Conservation (phyloP, 192 early-diverging fungal species). For the Tieghemiomyces parasiticus region DNA sequence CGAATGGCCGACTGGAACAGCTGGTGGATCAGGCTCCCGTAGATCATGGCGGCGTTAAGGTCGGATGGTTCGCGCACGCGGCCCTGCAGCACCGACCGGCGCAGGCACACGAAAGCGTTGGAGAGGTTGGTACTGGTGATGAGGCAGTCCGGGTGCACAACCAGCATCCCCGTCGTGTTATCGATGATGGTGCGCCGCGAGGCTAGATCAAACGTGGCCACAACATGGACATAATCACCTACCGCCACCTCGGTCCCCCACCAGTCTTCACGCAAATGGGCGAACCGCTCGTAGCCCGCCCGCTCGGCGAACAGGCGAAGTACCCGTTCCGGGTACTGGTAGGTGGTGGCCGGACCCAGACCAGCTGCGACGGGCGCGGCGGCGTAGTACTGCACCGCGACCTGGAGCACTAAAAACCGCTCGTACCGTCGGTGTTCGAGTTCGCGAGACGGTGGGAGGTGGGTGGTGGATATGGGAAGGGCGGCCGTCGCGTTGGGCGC, state of each 20-base stretch:
- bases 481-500: no score
- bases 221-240: conserved; percentile 55
- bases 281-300: conserved; percentile 11
- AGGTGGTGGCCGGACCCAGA: background rate
- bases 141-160: conserved; percentile 71
- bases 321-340: conserved; percentile 13
- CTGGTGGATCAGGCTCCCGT: conserved; percentile 76
- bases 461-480: no score
- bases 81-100: conserved; percentile 62
- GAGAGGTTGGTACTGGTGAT: conserved; percentile 61
- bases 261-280: conserved; percentile 57
- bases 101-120: conserved; percentile 58
- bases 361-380: background rate
- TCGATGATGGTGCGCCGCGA: conserved; percentile 34
- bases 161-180: conserved; percentile 36
- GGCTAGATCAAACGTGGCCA: conserved; percentile 17
- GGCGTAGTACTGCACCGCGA: conserved; percentile 13
- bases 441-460: background rate
- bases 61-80: conserved; percentile 30
- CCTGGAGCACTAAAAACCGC: conserved; percentile 25
- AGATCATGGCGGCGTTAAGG: conserved; percentile 40
- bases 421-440: conserved; percentile 9
- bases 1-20: conserved; percentile 54
- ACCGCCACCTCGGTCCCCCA: conserved; percentile 29
- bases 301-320: conserved; percentile 21